These are phyloP conservation scores for Erigeron philadelphicus DNA, from an alignment of 140 eudicot genomes.

Conservation along the genomic window DNA sequence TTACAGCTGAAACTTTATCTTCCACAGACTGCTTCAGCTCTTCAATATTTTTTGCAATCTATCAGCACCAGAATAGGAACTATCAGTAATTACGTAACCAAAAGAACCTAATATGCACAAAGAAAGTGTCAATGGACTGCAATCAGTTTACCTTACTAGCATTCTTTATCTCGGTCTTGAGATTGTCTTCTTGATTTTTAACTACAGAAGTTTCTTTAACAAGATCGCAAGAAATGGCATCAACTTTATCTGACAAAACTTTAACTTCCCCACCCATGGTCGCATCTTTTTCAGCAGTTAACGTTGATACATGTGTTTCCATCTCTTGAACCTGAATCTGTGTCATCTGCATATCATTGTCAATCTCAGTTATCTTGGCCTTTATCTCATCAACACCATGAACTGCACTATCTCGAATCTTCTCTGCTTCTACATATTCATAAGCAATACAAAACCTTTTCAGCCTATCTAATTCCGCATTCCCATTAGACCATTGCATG, in stretches of 20 bases:
- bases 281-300: slow-evolving; percentile 68
- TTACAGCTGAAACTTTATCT: slow-evolving; percentile 71
- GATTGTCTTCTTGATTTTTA: slow-evolving; percentile 75
- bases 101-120: slow-evolving; percentile 9
- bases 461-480: slow-evolving; percentile 83
- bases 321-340: slow-evolving; percentile 57
- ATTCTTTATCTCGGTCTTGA: slow-evolving; percentile 59
- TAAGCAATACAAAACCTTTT: slow-evolving; percentile 93
- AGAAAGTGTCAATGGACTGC: neutral
- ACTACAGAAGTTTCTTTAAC: slow-evolving; percentile 75
- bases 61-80: slow-evolving; percentile 15
- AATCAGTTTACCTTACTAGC: slow-evolving; percentile 50
- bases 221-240: slow-evolving; percentile 67
- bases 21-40: slow-evolving; percentile 72
- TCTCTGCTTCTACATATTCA: slow-evolving; percentile 84
- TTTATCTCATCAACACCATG: slow-evolving; percentile 60
- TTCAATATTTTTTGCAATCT: slow-evolving; percentile 68
- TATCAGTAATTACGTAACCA: neutral
- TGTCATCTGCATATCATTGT: slow-evolving; percentile 36
- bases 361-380: slow-evolving; percentile 69
- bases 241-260: slow-evolving; percentile 74
- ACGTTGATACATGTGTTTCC: slow-evolving; percentile 56
- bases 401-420: slow-evolving; percentile 66
- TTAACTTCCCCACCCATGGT: slow-evolving; percentile 90
- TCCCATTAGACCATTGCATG: slow-evolving; percentile 99